Base-by-base conservation (phyloP, 2,329 filamentous ascomycete genomes). In the Fusarium continuum region DNA sequence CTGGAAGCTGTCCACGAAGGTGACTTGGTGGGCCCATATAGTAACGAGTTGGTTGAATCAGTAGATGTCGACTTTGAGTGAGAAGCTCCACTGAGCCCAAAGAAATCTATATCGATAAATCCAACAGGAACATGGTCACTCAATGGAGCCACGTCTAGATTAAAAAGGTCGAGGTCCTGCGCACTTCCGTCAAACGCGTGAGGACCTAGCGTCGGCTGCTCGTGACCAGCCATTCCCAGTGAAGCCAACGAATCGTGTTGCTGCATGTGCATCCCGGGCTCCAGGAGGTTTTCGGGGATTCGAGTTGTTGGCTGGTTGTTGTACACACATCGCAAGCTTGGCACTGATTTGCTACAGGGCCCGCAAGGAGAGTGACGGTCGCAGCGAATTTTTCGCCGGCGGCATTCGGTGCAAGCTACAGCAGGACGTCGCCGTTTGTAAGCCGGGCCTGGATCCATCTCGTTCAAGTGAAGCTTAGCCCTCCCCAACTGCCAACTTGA, bases 381-480 rank as follows among this genome's bases (percentile, higher is more conserved):
- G 19, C 46, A 49, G 46, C 46, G 46, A 29, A 49, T 49, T n/a
- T 49, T 49, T 7, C 46, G 34, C 16, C 46, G 20, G 6, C 46
- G 46, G n/a, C 46, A 49, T 41, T 49, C 46, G 4, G 46, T 49
- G 34, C 46, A 49, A 8, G 46, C 46, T 31, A 49, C 35, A 8
- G 46, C 46, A 11, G 46, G 46, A 49, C 46, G 46, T 4, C 46
- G 46, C 11, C 46, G 46, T 49, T 40, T 49, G 35, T 41, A 49
- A 22, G 46, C 46, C 20, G 46, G 46, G 7, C 46, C 46, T 41
- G 46, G 46, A 19, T 49, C 34, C 46, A 49, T 49, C 11, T 26
- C 8, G 25, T 8, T 10, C 19, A 2, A 26, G 11, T 13, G 31
- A 13, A 11, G 22, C 4, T 26, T 38, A 26, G 25, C 11, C 25